These are phyloP conservation scores for Phanerochaete carnosa DNA, from an alignment of 768 basidiomycete species.

Conservation along the genomic window DNA sequence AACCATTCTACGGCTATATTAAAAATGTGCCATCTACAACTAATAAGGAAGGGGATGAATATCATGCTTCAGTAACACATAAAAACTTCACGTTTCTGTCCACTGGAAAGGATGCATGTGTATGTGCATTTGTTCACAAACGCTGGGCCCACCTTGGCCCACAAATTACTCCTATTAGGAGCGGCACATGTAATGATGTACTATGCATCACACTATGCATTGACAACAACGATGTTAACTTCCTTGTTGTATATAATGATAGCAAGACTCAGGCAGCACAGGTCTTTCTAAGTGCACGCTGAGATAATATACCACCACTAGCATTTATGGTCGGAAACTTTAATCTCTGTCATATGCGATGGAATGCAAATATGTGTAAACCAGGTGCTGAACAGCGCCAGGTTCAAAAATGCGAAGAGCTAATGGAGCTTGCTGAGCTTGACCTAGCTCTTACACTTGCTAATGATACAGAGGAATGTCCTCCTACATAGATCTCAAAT, in stretches of 20 bases:
- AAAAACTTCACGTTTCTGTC: not conserved
- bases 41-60: not conserved
- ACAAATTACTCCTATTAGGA: not conserved
- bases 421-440: not conserved
- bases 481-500: conserved; percentile 3
- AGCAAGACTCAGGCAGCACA: not conserved
- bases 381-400: not conserved
- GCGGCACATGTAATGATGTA: not conserved
- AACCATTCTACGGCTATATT: not conserved
- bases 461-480: not conserved
- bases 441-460: not conserved
- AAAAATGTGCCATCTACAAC: not conserved
- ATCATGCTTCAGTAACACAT: not conserved
- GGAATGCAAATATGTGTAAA: not conserved
- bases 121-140: not conserved
- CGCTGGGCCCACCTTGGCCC: not conserved
- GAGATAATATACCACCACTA: not conserved
- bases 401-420: not conserved
- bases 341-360: not conserved
- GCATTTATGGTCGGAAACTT: not conserved
- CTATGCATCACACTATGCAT: not conserved
- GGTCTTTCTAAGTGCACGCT: not conserved
- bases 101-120: not conserved
- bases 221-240: not conserved
- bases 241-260: conserved; percentile 1